Base-by-base conservation (phyloP, 1,139 yeast species). In the Nakaseomyces delphensis region DNA sequence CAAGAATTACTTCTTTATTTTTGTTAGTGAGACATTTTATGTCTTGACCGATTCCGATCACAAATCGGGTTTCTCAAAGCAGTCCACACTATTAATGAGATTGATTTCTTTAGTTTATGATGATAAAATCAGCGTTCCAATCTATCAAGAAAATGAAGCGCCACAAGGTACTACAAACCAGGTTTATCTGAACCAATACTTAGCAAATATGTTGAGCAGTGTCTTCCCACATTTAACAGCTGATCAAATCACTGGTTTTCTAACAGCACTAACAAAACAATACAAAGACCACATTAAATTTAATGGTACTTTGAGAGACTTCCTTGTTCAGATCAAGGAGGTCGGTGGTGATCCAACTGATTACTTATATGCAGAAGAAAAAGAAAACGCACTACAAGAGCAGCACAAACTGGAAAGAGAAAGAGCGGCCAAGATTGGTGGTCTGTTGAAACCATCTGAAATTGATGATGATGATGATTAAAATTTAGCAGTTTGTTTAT, bases 1-100 rank as follows among this genome's bases (percentile, higher is more conserved):
- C 69, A 80, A 81, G 59, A 85, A 80, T 59, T 93, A 83, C 62
- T 89, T 84, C 65, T 83, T 87, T 71, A 83, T 86, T 46, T 86
- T 93, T 48, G 75, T 91, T 51, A 80, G 93, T 43, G 98, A 91
- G 62, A 83, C 95, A 2, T 89, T 93, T 61, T 85, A 77, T 56
- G 98, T 91, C 24, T 73, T 93, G 45, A 91, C 98, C 2, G 98
- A 93, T 63, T 83, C 96, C 6, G 99, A 91, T 62, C 99, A 93
- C 64, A 91, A 91, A 66, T 85, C 97, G 18, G 98, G 97, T 1
- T 93, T 93, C 69, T 76, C 83, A 51, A 75, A 79, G 55, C 98
- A 93, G 68, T 74, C 95, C 4, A 83, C 83, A 59, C 73, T 93
- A 51, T 71, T 93, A 54, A 83, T 95, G 45, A 83, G 81, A 61